These are phyloP conservation scores for Protomyces lactucae-debilis DNA, from an alignment of 1,139 yeast genomes.

Conservation along the genomic window DNA sequence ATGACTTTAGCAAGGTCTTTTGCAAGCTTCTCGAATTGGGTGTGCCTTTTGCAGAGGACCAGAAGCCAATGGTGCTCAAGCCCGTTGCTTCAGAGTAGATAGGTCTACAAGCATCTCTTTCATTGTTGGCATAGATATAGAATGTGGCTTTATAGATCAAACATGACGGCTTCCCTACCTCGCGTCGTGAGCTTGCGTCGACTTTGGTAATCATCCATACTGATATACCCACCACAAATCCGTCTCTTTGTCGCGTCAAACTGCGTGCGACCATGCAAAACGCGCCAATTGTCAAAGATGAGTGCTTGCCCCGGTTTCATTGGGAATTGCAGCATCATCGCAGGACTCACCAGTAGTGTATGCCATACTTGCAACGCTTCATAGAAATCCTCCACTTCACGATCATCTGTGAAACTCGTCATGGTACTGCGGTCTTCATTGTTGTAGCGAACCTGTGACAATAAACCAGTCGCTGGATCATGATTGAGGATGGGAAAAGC, in stretches of 20 bases:
- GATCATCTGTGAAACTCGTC: conserved; percentile 54
- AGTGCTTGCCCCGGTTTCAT: conserved; percentile 59
- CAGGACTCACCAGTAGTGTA: conserved; percentile 48
- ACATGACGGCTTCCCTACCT: conserved; percentile 38
- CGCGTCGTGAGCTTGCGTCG: conserved; percentile 51
- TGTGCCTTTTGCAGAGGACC: conserved; percentile 35
- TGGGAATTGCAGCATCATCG: conserved; percentile 54
- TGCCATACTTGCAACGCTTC: conserved; percentile 59
- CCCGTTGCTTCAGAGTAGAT: neutral
- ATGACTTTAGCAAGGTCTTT: conserved; percentile 53
- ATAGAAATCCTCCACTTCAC: conserved; percentile 52
- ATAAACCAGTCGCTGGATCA: conserved; percentile 48
- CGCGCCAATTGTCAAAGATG: conserved; percentile 74
- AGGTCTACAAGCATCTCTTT: neutral
- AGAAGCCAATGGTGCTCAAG: conserved; percentile 3
- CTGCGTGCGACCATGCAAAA: conserved; percentile 65
- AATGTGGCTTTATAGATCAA: conserved; percentile 3
- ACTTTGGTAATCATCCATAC: conserved; percentile 64
- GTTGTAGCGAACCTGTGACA: conserved; percentile 70
- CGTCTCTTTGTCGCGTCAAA: conserved; percentile 62
- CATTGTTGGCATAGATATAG: no score
- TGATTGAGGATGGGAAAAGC: conserved; percentile 55
- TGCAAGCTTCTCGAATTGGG: conserved; percentile 58
- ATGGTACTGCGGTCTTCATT: conserved; percentile 67
- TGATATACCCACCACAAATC: conserved; percentile 72